Evolutionary conservation across 352 stramenopile genomes (phyloP), one percentile per base, ranked within the genome.

Genomic region (Ophiocytium majus): DNA sequence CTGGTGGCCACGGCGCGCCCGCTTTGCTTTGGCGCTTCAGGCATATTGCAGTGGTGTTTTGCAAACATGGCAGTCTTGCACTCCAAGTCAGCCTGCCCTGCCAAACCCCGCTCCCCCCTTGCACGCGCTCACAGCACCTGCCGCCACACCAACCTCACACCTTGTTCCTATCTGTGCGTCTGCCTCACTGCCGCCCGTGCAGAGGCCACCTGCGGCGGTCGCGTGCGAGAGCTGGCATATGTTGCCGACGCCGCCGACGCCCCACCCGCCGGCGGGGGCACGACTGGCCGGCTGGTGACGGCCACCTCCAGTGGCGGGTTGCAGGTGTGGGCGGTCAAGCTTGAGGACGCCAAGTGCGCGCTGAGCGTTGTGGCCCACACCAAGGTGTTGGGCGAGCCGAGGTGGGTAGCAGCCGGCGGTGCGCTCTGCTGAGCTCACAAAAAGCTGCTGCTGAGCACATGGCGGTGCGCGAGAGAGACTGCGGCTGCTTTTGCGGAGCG

Each of bases 301-400:
- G 83, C 81, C 49, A 83, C 83, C 43, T 87, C 83, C 32, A 35
- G 50, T 19, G 80, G 78, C 35, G 50, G 36, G 23, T 57, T 84
- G 63, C 50, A 81, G 17, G 78, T 82, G 31, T 83, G 80, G 80
- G 66, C 5, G 34, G 5, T 37, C 5, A 37, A 76, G 64, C 17
- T 37, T 5, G 64, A 34, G 5, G 64, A 10, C 34, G 31, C 5
- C 31, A 37, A 10, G 5, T 76, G 64, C 34, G 5, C 64, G 10
- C 5, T 17, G 5, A 76, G 5, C 17, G 64, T 76, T 17, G 64
- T 37, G 34, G 64, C 64, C 5, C 31, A 34, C 34, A 76, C 31
- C 5, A 5, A 10, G 34, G 64, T 76, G 5, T 17, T 76, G 5
- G 64, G 64, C 64, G 64, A 76, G 64, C 64, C 64, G 5, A 76